Evolutionary conservation across 257 asterid genomes (phyloP).

Genomic region (Verbascum thapsus): DNA sequence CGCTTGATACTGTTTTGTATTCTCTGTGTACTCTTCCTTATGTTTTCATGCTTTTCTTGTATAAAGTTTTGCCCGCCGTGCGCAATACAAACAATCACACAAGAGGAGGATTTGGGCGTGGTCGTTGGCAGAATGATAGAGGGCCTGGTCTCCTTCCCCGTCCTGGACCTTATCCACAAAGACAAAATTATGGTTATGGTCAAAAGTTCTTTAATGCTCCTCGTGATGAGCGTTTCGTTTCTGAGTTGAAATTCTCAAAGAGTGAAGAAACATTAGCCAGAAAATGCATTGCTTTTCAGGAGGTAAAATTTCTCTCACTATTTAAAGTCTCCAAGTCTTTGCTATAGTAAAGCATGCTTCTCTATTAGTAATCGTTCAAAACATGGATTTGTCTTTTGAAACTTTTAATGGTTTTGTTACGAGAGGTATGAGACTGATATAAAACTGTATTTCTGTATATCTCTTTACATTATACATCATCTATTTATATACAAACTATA

Average conservation of each 20-base stretch:
- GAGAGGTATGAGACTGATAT: too few relatives aligned
- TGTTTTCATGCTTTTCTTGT: slow-evolving; percentile 30
- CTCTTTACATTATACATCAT: too few relatives aligned
- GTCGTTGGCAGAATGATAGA: slow-evolving; percentile 82
- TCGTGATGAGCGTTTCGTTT: slow-evolving; percentile 88
- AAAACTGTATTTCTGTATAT: too few relatives aligned
- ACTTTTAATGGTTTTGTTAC: not conserved
- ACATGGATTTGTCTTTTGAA: slow-evolving; percentile 19
- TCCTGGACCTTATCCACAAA: slow-evolving; percentile 77
- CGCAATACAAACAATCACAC: slow-evolving; percentile 57
- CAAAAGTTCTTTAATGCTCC: slow-evolving; percentile 52
- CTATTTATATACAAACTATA: too few relatives aligned
- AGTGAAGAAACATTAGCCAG: slow-evolving; percentile 96
- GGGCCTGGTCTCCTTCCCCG: slow-evolving; percentile 84
- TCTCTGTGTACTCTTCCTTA: not conserved
- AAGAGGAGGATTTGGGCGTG: slow-evolving; percentile 86
- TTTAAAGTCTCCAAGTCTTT: slow-evolving; percentile 10
- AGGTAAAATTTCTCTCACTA: slow-evolving; percentile 47
- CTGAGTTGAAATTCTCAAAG: slow-evolving; percentile 85
- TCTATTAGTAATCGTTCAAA: slow-evolving; percentile 14
- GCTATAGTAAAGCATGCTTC: slow-evolving; percentile 8
- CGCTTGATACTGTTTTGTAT: not conserved
- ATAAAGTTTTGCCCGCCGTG: slow-evolving; percentile 63
- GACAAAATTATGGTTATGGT: slow-evolving; percentile 61
- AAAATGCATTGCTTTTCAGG: slow-evolving; percentile 75